Evolutionary conservation across 2,329 filamentous ascomycete species (phyloP).

Genomic region (Lachnum nothofagi): DNA sequence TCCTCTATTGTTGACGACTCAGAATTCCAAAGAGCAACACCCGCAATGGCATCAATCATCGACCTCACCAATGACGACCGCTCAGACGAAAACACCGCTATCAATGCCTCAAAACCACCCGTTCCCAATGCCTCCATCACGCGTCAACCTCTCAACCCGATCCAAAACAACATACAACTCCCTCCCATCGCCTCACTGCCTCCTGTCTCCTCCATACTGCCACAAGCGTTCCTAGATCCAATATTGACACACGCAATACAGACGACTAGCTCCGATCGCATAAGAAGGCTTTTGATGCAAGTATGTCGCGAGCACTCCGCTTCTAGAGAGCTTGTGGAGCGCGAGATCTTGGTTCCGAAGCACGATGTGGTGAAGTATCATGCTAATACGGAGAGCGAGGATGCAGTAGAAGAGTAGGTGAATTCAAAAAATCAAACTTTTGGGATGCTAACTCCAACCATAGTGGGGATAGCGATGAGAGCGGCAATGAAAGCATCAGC

Average conservation of each 20-base stretch:
- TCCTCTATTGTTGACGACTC: neutral
- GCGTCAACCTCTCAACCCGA: neutral
- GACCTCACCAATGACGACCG: neutral
- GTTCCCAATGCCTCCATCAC: neutral
- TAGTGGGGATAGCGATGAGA: neutral
- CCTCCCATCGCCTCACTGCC: neutral
- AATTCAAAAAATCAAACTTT: too few species aligned
- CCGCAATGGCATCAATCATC: neutral
- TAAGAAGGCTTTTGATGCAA: neutral
- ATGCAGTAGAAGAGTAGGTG: neutral
- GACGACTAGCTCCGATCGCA: neutral
- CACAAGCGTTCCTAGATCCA: neutral
- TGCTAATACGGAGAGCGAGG: neutral
- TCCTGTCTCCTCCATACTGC: neutral
- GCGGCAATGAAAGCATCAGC: too few species aligned
- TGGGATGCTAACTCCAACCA: too few species aligned
- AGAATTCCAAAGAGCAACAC: too few species aligned
- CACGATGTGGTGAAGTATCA: slow-evolving; percentile 2
- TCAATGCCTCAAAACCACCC: neutral
- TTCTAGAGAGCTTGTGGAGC: neutral
- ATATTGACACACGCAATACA: neutral
- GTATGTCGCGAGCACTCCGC: neutral
- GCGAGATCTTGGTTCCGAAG: neutral
- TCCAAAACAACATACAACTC: neutral
- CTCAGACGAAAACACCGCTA: neutral